Evolutionary conservation across 2,329 filamentous ascomycete genomes (phyloP).

Genomic region (Cladobotryum mycophilum): DNA sequence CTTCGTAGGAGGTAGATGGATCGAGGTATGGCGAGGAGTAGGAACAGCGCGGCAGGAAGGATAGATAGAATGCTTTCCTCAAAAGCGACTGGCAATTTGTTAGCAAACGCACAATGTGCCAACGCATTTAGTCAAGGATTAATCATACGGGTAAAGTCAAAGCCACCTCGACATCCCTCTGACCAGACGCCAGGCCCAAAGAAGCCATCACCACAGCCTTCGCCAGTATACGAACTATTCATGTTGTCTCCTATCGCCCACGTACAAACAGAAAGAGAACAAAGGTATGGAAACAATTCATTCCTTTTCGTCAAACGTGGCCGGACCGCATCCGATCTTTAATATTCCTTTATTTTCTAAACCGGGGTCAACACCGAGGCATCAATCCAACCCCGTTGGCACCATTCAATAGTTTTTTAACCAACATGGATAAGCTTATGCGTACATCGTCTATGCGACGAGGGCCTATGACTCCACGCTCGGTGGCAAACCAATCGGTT

Average conservation of each 20-base stretch:
- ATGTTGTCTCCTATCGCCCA: no score
- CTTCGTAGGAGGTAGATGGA: slow-evolving; percentile 18
- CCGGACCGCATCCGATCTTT: background rate
- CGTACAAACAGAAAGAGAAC: no score
- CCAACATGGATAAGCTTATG: background rate
- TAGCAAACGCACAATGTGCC: slow-evolving; percentile 4
- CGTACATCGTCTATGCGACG: no score
- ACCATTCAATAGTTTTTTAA: background rate
- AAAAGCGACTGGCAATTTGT: slow-evolving; percentile 20
- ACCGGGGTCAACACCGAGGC: no score
- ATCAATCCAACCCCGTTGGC: background rate
- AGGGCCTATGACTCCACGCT: no score
- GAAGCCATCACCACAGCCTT: slow-evolving; percentile 22
- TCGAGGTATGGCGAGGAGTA: slow-evolving; percentile 18
- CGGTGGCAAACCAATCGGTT: no score
- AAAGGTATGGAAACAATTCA: slow-evolving; percentile 6
- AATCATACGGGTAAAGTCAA: slow-evolving; percentile 25
- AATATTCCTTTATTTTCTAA: background rate
- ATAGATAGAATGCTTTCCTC: slow-evolving; percentile 24
- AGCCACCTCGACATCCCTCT: slow-evolving; percentile 25
- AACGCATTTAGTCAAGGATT: no score
- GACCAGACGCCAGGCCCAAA: slow-evolving; percentile 24
- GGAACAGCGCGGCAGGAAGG: slow-evolving; percentile 20
- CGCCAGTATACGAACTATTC: no score
- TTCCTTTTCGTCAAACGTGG: slow-evolving; percentile 13